Base-by-base conservation (phyloP, 148 eudicot genomes). In the Rhododendron molle region DNA sequence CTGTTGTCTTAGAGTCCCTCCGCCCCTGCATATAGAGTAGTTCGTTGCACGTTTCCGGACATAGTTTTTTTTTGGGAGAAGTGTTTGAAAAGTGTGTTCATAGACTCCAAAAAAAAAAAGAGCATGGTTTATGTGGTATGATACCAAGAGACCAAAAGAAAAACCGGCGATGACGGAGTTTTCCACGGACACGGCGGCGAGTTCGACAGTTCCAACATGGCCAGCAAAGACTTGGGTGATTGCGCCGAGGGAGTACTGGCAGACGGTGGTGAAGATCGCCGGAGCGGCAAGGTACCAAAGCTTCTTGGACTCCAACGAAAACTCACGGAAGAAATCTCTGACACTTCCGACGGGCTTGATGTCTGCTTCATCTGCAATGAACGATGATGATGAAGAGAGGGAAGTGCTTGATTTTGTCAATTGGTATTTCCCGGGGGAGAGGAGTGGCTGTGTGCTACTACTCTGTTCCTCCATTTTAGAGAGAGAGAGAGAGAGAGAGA, bases 231-330 rank as follows among this genome's bases (percentile, higher is more conserved):
- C 73, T 46, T 82, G 88, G 20, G 88, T 86, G 26, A 86, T 46
- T 12, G 88, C 85, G 13, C 85, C 85, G 23, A 86, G 82, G 7
- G 88, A 74, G 62, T 86, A 86, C 5, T 86, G 81, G 76, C 88
- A 86, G 11, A 86, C 12, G 54, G 76, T 21, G 18, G 85, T 86
- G 84, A 86, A 82, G 52, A 86, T 76, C 0, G 88, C 88, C 15
- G 88, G 88, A 23, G 85, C 85, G 4, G 88, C 85, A 0, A 86
- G 80, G 76, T 58, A 76, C 88, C 88, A 86, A n/a, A 86, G 77
- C 82, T 86, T 86, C 56, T 86, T 86, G 3, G 88, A 86, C 82
- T 86, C 88, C 15, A 14, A 58, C 3, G 0, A 5, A 56, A 82
- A 82, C 54, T 82, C 62, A 0, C 32, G 18, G 62, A 86, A 86